Conservation (phyloP, 768 basidiomycete genomes). For the Auriscalpium microsporum region DNA sequence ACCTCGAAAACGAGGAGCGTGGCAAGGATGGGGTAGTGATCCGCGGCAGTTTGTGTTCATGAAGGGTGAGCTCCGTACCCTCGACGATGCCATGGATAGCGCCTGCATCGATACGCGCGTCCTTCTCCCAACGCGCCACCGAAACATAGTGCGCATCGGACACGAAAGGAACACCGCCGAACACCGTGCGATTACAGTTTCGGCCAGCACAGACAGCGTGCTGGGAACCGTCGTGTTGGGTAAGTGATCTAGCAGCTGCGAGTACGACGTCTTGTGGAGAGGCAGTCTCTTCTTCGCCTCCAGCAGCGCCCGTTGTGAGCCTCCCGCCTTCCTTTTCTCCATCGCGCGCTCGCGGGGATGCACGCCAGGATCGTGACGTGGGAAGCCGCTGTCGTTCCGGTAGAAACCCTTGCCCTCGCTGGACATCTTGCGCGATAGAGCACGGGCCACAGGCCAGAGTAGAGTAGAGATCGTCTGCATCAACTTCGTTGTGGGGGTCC, state of each 20-base stretch:
- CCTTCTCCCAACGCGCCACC: constrained; percentile 27
- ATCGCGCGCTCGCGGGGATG: constrained; percentile 42
- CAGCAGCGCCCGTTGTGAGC: constrained; percentile 51
- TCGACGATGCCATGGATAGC: constrained; percentile 55
- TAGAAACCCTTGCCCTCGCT: constrained; percentile 35
- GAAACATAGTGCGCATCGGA: constrained; percentile 40
- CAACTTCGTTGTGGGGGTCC: constrained; percentile 42
- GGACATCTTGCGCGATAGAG: constrained; percentile 33
- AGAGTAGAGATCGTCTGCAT: constrained; percentile 49
- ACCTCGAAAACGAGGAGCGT: constrained; percentile 44
- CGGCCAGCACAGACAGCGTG: constrained; percentile 43
- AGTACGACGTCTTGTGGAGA: constrained; percentile 46
- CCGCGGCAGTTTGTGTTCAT: constrained; percentile 56
- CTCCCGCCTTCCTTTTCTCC: constrained; percentile 58
- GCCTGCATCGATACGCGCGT: constrained; percentile 47
- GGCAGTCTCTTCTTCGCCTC: constrained; percentile 35
- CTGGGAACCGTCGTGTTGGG: constrained; percentile 34
- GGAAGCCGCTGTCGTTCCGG: constrained; percentile 28
- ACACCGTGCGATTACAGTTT: constrained; percentile 41
- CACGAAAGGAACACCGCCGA: constrained; percentile 48
- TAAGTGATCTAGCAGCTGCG: constrained; percentile 38
- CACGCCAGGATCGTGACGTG: constrained; percentile 56
- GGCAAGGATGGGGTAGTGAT: constrained; percentile 41
- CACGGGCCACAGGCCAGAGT: constrained; percentile 48
- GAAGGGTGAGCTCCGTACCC: constrained; percentile 54